Evolutionary conservation across 2,329 filamentous ascomycete species (phyloP).

Genomic region (Nemania abortiva): DNA sequence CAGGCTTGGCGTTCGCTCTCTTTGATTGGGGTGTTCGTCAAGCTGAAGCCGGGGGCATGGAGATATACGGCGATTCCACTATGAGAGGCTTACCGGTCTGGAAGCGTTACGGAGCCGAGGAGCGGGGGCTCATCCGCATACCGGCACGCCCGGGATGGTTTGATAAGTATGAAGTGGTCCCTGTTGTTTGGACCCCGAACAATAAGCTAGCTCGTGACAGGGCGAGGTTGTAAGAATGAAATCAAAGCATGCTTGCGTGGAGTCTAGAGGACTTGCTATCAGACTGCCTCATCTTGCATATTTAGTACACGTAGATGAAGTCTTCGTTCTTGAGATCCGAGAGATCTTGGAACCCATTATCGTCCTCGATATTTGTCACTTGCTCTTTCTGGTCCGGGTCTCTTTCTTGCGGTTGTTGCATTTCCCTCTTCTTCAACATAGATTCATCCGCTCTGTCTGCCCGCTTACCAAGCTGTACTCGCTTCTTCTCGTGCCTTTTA

Average conservation of each 20-base stretch:
- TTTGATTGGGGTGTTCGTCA: constrained; percentile 31
- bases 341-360: constrained; percentile 68
- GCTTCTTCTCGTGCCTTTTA: constrained; percentile 56
- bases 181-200: constrained; percentile 8
- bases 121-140: neutral
- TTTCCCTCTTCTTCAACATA: constrained; percentile 53
- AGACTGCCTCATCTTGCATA: neutral
- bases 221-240: neutral
- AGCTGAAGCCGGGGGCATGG: constrained; percentile 21
- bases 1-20: constrained; percentile 21
- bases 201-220: neutral
- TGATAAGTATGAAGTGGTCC: constrained; percentile 13
- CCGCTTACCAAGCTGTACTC: constrained; percentile 64
- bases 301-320: constrained; percentile 64
- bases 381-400: constrained; percentile 52
- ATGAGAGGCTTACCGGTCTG: constrained; percentile 35
- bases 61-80: constrained; percentile 33
- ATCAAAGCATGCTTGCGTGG: neutral
- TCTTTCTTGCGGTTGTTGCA: constrained; percentile 46
- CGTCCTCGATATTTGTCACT: constrained; percentile 51
- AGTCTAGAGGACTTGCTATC: neutral
- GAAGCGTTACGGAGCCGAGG: constrained; percentile 30
- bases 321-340: constrained; percentile 76
- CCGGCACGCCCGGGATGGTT: constrained; percentile 3
- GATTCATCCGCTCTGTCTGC: constrained; percentile 62